Percentiles rank a stretch among this genome's conserved stretches.
phyloP scores from a whole-genome alignment of 805 yeast genomes.

The Wickerhamiella azymoides region DNA sequence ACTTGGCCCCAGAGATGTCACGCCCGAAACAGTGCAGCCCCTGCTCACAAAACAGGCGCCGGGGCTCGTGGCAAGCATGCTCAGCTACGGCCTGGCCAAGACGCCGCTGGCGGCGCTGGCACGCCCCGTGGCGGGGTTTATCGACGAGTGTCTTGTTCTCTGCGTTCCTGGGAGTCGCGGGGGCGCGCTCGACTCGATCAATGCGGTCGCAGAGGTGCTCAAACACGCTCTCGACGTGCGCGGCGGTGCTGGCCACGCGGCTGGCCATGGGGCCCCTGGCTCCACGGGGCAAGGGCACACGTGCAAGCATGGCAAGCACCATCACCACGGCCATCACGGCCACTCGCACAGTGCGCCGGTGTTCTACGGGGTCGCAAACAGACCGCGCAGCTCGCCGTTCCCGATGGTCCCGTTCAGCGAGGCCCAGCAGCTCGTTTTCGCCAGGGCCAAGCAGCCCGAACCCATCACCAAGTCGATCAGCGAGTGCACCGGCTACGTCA shows the following conservation, averaged over 20 bases:
- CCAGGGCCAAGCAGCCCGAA: constrained; percentile 26
- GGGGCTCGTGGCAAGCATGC: constrained; percentile 37
- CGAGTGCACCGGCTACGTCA: constrained; percentile 27
- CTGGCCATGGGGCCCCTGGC: not conserved
- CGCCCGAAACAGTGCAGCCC: constrained; percentile 38
- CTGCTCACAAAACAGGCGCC: constrained; percentile 34
- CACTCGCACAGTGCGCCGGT: constrained; percentile 22
- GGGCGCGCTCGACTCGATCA: constrained; percentile 34
- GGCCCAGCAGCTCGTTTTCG: constrained; percentile 27
- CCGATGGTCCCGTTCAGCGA: constrained; percentile 33
- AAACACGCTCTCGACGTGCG: constrained; percentile 30
- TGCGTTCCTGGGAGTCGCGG: constrained; percentile 42
- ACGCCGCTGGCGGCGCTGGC: constrained; percentile 38
- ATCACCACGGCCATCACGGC: constrained; percentile 13
- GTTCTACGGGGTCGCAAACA: constrained; percentile 31
- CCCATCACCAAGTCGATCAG: constrained; percentile 20
- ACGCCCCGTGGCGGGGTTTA: constrained; percentile 37
- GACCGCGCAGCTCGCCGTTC: constrained; percentile 37
- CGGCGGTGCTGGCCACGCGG: not conserved
- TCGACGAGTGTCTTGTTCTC: constrained; percentile 27
- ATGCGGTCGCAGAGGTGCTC: constrained; percentile 27
- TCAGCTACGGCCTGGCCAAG: constrained; percentile 29
- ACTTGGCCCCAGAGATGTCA: constrained; percentile 31
- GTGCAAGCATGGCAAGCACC: constrained; percentile 8
- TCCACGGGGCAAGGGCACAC: not conserved